Evolutionary conservation across 2,329 filamentous ascomycete genomes (phyloP).

Genomic region (Dendryphion nanum): DNA sequence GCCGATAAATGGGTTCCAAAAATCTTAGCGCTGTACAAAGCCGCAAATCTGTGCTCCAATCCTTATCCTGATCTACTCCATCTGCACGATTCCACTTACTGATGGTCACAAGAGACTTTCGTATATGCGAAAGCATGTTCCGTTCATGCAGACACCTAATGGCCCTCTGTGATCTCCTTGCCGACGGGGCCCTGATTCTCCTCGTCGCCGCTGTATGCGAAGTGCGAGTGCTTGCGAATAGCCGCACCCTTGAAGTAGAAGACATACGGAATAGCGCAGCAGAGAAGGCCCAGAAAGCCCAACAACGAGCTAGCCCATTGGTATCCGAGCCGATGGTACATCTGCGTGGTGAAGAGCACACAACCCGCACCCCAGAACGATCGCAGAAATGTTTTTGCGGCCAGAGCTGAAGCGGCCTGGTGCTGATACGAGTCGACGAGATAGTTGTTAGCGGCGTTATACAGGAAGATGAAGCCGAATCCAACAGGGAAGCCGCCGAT

Average conservation of each 20-base stretch:
- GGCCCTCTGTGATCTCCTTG: no score
- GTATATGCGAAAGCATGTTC: no score
- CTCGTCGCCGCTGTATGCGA: slow-evolving; percentile 64
- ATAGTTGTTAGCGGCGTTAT: slow-evolving; percentile 62
- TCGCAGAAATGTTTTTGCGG: slow-evolving; percentile 77
- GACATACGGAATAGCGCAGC: slow-evolving; percentile 77
- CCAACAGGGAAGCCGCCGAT: slow-evolving; percentile 66
- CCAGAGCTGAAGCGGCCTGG: slow-evolving; percentile 77
- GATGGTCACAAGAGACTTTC: no score
- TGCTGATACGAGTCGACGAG: slow-evolving; percentile 66
- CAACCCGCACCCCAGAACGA: slow-evolving; percentile 77
- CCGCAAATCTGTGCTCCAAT: no score
- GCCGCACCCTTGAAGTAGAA: slow-evolving; percentile 75
- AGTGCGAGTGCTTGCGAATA: slow-evolving; percentile 69
- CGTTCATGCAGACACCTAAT: no score
- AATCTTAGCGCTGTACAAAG: no score
- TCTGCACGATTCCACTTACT: no score
- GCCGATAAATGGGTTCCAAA: no score
- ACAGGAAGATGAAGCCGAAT: slow-evolving; percentile 81
- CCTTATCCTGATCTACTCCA: no score
- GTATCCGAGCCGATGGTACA: slow-evolving; percentile 64
- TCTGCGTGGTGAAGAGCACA: slow-evolving; percentile 78
- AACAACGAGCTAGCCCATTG: slow-evolving; percentile 75
- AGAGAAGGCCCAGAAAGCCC: slow-evolving; percentile 71
- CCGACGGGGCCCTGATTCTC: slow-evolving; percentile 41